These are phyloP conservation scores for Wickerhamia fluorescens DNA, from an alignment of 805 yeast genomes.

Conservation along the genomic window DNA sequence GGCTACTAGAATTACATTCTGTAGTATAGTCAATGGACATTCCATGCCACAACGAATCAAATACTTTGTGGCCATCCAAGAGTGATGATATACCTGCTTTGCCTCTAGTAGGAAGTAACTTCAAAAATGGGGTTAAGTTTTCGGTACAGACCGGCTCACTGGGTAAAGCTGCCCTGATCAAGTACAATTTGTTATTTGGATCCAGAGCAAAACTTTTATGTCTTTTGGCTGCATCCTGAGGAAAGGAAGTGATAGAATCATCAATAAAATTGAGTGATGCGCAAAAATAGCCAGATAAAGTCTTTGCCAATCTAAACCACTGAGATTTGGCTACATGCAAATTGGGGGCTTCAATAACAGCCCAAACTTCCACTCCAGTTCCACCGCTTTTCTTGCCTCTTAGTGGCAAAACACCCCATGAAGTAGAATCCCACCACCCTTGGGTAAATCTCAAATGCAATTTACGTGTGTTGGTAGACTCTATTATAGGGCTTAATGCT, in stretches of 20 bases:
- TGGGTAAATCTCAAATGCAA: slow-evolving; percentile 82
- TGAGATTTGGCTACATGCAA: slow-evolving; percentile 47
- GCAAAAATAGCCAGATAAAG: slow-evolving; percentile 87
- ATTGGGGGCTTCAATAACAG: slow-evolving; percentile 61
- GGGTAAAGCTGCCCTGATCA: slow-evolving; percentile 82
- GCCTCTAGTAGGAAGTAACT: slow-evolving; percentile 86
- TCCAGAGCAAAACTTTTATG: slow-evolving; percentile 14
- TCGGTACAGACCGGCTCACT: slow-evolving; percentile 96
- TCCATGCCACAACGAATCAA: slow-evolving; percentile 90
- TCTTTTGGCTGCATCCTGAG: slow-evolving; percentile 41
- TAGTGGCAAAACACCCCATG: slow-evolving; percentile 78
- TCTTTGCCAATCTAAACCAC: slow-evolving; percentile 70
- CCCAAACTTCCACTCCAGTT: slow-evolving; percentile 92
- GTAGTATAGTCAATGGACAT: slow-evolving; percentile 80
- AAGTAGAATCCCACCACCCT: slow-evolving; percentile 90
- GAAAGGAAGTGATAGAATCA: slow-evolving; percentile 62
- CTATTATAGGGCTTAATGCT: slow-evolving; percentile 69
- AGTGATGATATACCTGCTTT: slow-evolving; percentile 80
- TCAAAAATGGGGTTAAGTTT: slow-evolving; percentile 88
- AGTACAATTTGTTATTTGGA: slow-evolving; percentile 36
- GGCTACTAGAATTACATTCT: slow-evolving; percentile 32
- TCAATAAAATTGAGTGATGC: slow-evolving; percentile 91
- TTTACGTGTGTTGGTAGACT: slow-evolving; percentile 59
- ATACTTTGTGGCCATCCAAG: slow-evolving; percentile 83
- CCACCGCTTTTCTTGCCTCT: slow-evolving; percentile 79